Base-by-base conservation (phyloP, 495 filamentous ascomycete species). In the Emericellopsis terricola region DNA sequence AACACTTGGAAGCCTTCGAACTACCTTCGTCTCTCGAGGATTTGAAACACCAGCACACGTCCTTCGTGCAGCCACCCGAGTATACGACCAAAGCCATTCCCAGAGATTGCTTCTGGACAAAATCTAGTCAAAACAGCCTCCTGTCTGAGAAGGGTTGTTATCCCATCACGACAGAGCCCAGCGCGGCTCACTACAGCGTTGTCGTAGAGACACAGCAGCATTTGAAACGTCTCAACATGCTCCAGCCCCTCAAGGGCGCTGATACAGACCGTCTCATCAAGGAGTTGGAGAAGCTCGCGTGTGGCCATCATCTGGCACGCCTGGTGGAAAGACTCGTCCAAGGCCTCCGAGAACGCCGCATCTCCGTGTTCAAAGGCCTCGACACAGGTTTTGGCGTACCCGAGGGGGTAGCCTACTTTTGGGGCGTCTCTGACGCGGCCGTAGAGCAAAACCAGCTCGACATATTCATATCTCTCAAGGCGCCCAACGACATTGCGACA, bases 301-400 rank as follows among this genome's bases (percentile, higher is more conserved):
- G n/a, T n/a, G n/a, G n/a, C n/a, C n/a, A n/a, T n/a, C n/a, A n/a
- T n/a, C n/a, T n/a, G n/a, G n/a, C n/a, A n/a, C n/a, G n/a, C n/a
- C n/a, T n/a, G n/a, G n/a, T n/a, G n/a, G n/a, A n/a, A n/a, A n/a
- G n/a, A n/a, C n/a, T n/a, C n/a, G 24, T 43, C 6, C 26, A 47
- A 2, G 43, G 46, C 8, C 40, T 51, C 8, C 14, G 23, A 4
- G 15, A 35, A 6, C 38, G 38, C n/a, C 38, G 20, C 0, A 32
- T 51, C 1, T 5, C 29, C 3, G 34, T 51, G 4, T 46, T 38
- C 36, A 41, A 42, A 27, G 48, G 48, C 3, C 43, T 51, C 0
- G 46, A 20, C 3, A 40, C 46, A 1, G 48, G 46, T 2, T 52
- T 52, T 15, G 40, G 29, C n/a, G 13, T 50, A 6, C 49, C 49